Evolutionary conservation across 2,329 filamentous ascomycete species (phyloP), one percentile per base, ranked within the genome.

Genomic region (Pseudopyricularia javanii): DNA sequence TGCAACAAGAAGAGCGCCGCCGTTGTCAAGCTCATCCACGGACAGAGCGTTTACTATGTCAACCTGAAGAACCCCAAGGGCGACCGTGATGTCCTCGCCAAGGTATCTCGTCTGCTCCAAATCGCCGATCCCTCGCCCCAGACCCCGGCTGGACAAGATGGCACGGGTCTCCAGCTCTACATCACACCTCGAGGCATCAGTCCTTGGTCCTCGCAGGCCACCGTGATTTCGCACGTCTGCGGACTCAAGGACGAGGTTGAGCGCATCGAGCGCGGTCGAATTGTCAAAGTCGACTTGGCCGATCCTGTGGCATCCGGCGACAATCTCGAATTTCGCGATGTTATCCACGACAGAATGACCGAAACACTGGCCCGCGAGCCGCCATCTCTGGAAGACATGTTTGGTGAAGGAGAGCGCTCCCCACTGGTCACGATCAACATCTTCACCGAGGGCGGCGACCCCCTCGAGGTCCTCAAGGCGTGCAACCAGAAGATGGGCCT

Each of bases 171-270:
- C 49, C 56, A 56, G 32, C 12, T 50, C 65, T 88, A 90, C 64
- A 77, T 95, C 54, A 82, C 79, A 48, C 91, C 91, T 20, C 81
- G 91, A 59, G 86, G 87, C 61, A 91, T 95, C 59, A 96, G 91
- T 40, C 93, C 93, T 65, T 98, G 93, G 93, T 96, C 90, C 70
- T 95, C 91, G 54, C 91, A 96, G 68, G 91, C 91, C 28, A 95
- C 91, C 48, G 91, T 83, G 65, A 96, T 97, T 66, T 86, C 91
- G 52, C 83, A 93, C 59, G 91, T 96, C 32, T 97, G 91, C 65
- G 91, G 88, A 26, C 74, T 97, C 55, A 80, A 83, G 60, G 72
- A 78, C 43, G 69, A 80, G 52, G 77, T 86, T 30, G 79, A 84
- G 64, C 84, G 91, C 54, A 87, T 97, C 59, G 93, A 98, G 71